Evolutionary conservation across 495 filamentous ascomycete species (phyloP).

Genomic region (Penicillium riverlandense): DNA sequence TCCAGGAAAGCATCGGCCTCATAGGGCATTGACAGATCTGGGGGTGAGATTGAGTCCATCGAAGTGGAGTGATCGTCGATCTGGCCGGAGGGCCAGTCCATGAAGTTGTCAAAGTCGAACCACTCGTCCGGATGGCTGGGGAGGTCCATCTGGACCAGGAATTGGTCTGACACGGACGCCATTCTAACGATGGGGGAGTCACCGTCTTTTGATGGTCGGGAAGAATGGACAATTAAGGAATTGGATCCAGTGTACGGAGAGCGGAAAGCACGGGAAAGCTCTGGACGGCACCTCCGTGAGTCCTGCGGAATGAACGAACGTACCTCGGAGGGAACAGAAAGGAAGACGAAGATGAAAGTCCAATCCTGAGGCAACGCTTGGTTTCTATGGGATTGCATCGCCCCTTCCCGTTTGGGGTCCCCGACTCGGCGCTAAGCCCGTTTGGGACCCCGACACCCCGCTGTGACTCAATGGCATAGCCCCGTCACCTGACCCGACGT

Average conservation of each 20-base stretch:
- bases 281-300: not conserved
- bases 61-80: conserved; percentile 26
- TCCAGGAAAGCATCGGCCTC: conserved; percentile 15
- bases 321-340: not conserved
- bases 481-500: no score
- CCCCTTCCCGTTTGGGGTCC: conserved; percentile 19
- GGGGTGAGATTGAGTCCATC: conserved; percentile 26
- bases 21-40: conserved; percentile 23
- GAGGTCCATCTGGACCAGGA: conserved; percentile 11
- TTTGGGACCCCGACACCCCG: conserved; percentile 26
- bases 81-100: conserved; percentile 27
- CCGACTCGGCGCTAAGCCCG: conserved; percentile 24
- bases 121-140: conserved; percentile 17
- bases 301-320: not conserved
- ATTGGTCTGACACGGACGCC: conserved; percentile 19
- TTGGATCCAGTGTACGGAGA: not conserved
- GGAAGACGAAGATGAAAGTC: conserved; percentile 2
- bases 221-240: not conserved
- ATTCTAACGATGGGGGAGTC: not conserved
- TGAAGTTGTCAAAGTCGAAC: conserved; percentile 32
- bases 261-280: not conserved
- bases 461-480: conserved; percentile 4
- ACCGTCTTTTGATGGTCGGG: no score
- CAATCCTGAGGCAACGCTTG: conserved; percentile 3
- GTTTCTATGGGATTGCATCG: not conserved